A percentile compares a stretch with the other conserved stretches of the same genome.
Conservation (phyloP, 805 yeast species). For the Wickerhamiella sergipiensis region DNA sequence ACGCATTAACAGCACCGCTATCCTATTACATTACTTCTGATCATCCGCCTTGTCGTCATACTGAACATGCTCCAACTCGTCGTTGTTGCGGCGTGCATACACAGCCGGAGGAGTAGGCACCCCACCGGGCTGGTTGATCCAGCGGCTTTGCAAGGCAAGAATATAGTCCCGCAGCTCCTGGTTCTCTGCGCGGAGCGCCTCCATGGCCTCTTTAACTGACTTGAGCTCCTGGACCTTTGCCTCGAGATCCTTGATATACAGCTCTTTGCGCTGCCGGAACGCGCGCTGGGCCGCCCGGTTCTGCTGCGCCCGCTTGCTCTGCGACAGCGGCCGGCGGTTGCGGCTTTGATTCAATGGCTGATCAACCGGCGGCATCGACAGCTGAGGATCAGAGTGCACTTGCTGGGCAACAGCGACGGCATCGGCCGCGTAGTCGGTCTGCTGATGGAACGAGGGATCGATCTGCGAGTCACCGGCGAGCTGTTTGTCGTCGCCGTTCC, state of each 20-base stretch:
- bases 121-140: slow-evolving; percentile 37
- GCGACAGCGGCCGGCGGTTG: slow-evolving; percentile 34
- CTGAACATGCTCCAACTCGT: slow-evolving; percentile 16
- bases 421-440: slow-evolving; percentile 20
- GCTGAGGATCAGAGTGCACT: slow-evolving; percentile 18
- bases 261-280: slow-evolving; percentile 72
- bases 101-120: slow-evolving; percentile 32
- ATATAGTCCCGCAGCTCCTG: slow-evolving; percentile 59
- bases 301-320: slow-evolving; percentile 79
- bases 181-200: slow-evolving; percentile 56
- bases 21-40: slow-evolving; percentile 9
- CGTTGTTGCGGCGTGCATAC: slow-evolving; percentile 18
- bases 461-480: slow-evolving; percentile 19
- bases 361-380: slow-evolving; percentile 18
- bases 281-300: slow-evolving; percentile 88
- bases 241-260: slow-evolving; percentile 69
- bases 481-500: slow-evolving; percentile 18
- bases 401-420: slow-evolving; percentile 20
- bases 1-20: too few relatives aligned
- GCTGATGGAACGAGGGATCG: slow-evolving; percentile 20
- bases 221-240: slow-evolving; percentile 49
- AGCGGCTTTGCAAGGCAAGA: slow-evolving; percentile 50
- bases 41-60: slow-evolving; percentile 19
- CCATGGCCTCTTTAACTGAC: slow-evolving; percentile 49
- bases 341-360: slow-evolving; percentile 20